Base-by-base conservation (phyloP, 495 filamentous ascomycete species). In the Pyrenula massariospora region DNA sequence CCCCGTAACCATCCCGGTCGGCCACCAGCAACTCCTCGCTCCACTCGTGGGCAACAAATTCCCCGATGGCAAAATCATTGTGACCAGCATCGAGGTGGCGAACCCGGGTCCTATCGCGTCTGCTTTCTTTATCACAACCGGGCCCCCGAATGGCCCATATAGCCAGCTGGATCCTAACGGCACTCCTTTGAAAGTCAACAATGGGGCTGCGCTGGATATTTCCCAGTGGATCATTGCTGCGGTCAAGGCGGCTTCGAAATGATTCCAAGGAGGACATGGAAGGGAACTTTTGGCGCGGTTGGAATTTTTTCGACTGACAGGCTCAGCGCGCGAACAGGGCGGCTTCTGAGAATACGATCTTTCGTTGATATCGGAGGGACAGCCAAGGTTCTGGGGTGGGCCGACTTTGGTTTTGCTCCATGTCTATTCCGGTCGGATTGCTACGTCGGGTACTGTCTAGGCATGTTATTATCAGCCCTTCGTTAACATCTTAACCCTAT, bases 111-210 rank as follows among this genome's bases (percentile, higher is more conserved):
- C 50, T 52, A 19, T 8, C 8, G 50, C 50, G 19, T 5, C 22
- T 19, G 50, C 8, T 19, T 8, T 52, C 22, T 8, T 8, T 19
- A 52, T 52, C 22, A 52, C 22, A 8, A 52, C 50, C 19, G 50
- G 50, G 22, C 50, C 50, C n/a, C 8, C 50, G 8, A 52, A 52
- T 52, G 50, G 50, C 50, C 50, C 50, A 20, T 52, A 52, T 52
- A 8, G 20, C 8, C 8, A 8, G 8, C 8, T 52, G 50, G 20
- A 19, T 8, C 8, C 8, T 8, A 19, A 52, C 50, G 50, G 50
- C 19, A 52, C 50, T 20, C 50, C 50, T 8, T 19, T 52, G 8
- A 52, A 52, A 52, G 50, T 52, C 19, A 52, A 52, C 50, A 20
- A 52, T 19, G 50, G 50, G 20, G 19, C 8, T 5, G 50, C 8